Evolutionary conservation across 2,329 filamentous ascomycete genomes (phyloP).

Genomic region (Ophiostoma novo-ulmi): DNA sequence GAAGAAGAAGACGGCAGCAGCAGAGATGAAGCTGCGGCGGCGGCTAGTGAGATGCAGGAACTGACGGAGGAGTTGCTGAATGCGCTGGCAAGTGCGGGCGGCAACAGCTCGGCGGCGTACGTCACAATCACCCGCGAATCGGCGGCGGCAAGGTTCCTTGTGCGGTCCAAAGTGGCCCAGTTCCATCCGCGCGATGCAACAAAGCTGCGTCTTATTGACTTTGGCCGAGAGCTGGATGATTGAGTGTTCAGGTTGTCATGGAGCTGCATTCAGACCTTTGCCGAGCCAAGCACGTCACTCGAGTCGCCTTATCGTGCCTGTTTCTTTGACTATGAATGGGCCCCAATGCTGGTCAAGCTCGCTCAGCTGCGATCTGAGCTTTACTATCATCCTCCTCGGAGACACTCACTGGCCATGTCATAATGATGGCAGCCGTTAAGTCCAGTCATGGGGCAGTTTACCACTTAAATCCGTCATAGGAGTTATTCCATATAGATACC

Average conservation of each 20-base stretch:
- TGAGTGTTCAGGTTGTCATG: constrained; percentile 29
- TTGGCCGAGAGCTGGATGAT: constrained; percentile 58
- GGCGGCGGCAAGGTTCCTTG: constrained; percentile 58
- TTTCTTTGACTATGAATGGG: background rate
- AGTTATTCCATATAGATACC: too few relatives aligned
- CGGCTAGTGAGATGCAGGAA: constrained; percentile 53
- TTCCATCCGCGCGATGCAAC: constrained; percentile 61
- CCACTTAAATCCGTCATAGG: too few relatives aligned
- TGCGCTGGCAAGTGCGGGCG: constrained; percentile 49
- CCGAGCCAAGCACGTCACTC: background rate
- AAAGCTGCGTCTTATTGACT: constrained; percentile 56
- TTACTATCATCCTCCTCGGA: too few relatives aligned
- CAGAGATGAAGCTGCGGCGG: constrained; percentile 46
- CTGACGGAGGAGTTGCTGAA: constrained; percentile 59
- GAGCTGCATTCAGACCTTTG: too few relatives aligned
- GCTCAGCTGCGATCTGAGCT: too few relatives aligned
- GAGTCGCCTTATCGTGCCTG: background rate
- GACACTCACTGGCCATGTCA: background rate
- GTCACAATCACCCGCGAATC: constrained; percentile 56
- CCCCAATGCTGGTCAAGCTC: too few relatives aligned
- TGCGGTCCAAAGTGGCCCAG: constrained; percentile 60
- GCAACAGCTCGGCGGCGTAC: constrained; percentile 53
- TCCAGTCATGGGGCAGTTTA: background rate
- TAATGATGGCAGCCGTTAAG: background rate
- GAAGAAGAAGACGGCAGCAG: constrained; percentile 23